A percentile compares a stretch with the other conserved stretches of the same genome.
Conservation (phyloP, 2,329 filamentous ascomycete genomes). For the Fonsecaea monophora region DNA sequence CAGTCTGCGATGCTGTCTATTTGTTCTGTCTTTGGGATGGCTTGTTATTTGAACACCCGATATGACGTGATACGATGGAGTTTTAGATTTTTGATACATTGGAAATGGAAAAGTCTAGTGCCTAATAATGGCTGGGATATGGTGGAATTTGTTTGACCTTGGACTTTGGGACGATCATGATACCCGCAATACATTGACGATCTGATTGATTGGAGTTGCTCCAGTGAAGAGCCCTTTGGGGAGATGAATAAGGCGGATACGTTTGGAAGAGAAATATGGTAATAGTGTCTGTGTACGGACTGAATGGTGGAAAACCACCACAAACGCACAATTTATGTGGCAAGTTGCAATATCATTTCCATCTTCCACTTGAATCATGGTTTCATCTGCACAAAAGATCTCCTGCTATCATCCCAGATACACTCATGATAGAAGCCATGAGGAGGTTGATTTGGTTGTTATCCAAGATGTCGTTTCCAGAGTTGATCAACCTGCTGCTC, state of each 20-base stretch:
- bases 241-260: conserved; percentile 6
- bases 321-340: conserved; percentile 1
- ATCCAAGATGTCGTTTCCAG: conserved; percentile 76
- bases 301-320: conserved; percentile 5
- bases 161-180: conserved; percentile 23
- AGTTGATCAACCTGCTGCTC: conserved; percentile 70
- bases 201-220: conserved; percentile 5
- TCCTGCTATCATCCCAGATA: conserved; percentile 72
- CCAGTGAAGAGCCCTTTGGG: conserved; percentile 5
- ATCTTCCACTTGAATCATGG: not conserved
- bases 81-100: conserved; percentile 10
- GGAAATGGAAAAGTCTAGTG: conserved; percentile 10
- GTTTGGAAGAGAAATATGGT: conserved; percentile 8
- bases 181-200: conserved; percentile 22
- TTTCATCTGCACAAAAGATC: conserved; percentile 23
- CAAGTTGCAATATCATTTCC: not conserved
- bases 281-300: conserved; percentile 9
- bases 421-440: conserved; percentile 84
- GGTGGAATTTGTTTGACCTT: conserved; percentile 4
- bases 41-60: conserved; percentile 19
- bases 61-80: conserved; percentile 13
- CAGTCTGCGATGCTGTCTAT: conserved; percentile 15
- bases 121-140: conserved; percentile 4
- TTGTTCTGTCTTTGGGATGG: conserved; percentile 12
- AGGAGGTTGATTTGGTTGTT: conserved; percentile 96